phyloP scores from a whole-genome alignment of 2,329 filamentous ascomycete species.

The Aspergillus niger region DNA sequence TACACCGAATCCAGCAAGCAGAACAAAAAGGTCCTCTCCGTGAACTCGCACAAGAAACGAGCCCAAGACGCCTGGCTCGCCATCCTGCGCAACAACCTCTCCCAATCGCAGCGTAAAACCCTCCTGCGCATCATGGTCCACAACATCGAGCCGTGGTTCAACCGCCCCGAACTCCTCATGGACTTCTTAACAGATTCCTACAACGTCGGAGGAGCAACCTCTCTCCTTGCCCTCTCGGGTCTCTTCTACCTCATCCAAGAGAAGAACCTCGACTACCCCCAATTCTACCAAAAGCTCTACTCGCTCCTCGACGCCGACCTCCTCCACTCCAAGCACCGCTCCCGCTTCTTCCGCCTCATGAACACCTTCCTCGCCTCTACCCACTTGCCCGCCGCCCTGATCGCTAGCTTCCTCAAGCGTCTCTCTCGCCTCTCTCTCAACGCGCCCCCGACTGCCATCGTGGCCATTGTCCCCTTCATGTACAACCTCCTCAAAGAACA shows the following conservation, averaged over 20 bases:
- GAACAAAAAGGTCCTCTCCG: conserved; percentile 67
- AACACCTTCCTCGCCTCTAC: conserved; percentile 89
- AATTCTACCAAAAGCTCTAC: conserved; percentile 92
- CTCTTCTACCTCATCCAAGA: conserved; percentile 93
- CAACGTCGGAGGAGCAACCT: conserved; percentile 80
- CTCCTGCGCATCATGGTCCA: conserved; percentile 74
- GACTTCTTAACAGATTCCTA: conserved; percentile 97
- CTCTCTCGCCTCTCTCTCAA: conserved; percentile 80
- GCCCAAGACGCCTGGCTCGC: conserved; percentile 87
- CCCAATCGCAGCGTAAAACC: conserved; percentile 74
- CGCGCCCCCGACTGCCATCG: conserved; percentile 85
- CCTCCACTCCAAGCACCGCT: conserved; percentile 91
- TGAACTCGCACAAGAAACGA: conserved; percentile 72
- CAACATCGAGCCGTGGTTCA: conserved; percentile 86
- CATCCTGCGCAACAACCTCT: conserved; percentile 66
- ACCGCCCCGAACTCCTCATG: conserved; percentile 82
- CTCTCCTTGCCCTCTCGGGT: conserved; percentile 84
- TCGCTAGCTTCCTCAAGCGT: conserved; percentile 96
- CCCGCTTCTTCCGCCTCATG: conserved; percentile 86
- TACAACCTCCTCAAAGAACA: conserved; percentile 94
- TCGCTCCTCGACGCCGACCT: conserved; percentile 83
- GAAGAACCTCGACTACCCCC: conserved; percentile 92
- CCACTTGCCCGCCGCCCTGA: conserved; percentile 85
- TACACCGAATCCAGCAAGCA: conserved; percentile 59
- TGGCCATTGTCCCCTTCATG: conserved; percentile 85